These are phyloP conservation scores for Trichoderma gracile DNA, from an alignment of 2,329 filamentous ascomycete genomes.

Conservation along the genomic window DNA sequence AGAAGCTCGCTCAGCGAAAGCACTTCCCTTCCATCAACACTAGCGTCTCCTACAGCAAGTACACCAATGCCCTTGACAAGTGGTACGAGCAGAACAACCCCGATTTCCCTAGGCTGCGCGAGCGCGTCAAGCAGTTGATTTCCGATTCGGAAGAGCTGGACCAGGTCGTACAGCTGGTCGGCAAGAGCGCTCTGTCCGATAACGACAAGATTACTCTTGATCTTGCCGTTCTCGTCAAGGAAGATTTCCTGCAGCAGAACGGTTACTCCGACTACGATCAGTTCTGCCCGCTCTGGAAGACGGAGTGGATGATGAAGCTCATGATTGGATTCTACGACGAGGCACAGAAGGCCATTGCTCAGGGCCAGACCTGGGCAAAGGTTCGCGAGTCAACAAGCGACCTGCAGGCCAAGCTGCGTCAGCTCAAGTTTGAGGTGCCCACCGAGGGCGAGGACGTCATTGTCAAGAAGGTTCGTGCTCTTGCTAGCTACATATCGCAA, in stretches of 20 bases:
- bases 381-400: constrained; percentile 87
- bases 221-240: constrained; percentile 87
- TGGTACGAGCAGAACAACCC: constrained; percentile 93
- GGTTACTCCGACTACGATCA: constrained; percentile 99
- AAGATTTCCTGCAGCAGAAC: constrained; percentile 98
- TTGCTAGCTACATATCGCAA: neutral
- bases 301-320: constrained; percentile 99
- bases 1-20: constrained; percentile 98
- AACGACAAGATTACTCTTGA: constrained; percentile 98
- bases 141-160: constrained; percentile 96
- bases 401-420: constrained; percentile 79
- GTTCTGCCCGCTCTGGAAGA: constrained; percentile 99
- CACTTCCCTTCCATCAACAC: constrained; percentile 99
- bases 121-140: constrained; percentile 90
- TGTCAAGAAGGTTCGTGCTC: constrained; percentile 72
- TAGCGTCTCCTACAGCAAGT: constrained; percentile 92
- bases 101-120: constrained; percentile 88
- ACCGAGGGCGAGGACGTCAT: constrained; percentile 79
- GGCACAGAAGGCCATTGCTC: constrained; percentile 88
- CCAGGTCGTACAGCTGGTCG: constrained; percentile 97
- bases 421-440: constrained; percentile 96
- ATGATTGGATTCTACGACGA: constrained; percentile 99
- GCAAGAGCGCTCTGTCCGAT: constrained; percentile 94
- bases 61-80: constrained; percentile 82
- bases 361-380: constrained; percentile 90